Percentiles rank a stretch among this genome's conserved stretches.
Conservation (phyloP, 257 asterid genomes). For the Rehmannia glutinosa region DNA sequence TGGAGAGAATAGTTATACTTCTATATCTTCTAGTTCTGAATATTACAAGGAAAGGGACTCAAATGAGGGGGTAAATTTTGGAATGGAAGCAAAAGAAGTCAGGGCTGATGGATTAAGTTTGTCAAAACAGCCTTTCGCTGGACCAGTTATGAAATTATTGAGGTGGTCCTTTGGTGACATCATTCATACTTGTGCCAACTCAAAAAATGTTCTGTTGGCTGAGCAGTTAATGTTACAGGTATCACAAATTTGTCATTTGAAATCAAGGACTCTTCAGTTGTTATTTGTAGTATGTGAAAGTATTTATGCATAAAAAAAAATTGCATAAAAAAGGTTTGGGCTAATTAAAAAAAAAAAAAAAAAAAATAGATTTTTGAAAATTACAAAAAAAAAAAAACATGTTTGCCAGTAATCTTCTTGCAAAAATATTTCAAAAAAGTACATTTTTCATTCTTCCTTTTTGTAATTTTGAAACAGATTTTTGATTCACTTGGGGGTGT, state of each 20-base stretch:
- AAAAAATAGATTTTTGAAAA: background rate
- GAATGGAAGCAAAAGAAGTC: conserved; percentile 15
- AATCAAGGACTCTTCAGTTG: conserved; percentile 3
- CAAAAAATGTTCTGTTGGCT: conserved; percentile 46
- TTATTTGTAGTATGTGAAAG: background rate
- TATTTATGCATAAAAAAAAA: background rate
- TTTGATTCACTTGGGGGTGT: no score
- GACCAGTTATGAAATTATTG: conserved; percentile 43
- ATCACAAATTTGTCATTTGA: conserved; percentile 18
- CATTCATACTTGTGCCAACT: conserved; percentile 62
- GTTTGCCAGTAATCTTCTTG: no score
- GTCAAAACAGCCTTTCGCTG: conserved; percentile 32
- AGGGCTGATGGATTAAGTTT: conserved; percentile 19
- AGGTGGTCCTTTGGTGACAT: conserved; percentile 66
- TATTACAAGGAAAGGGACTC: conserved; percentile 23
- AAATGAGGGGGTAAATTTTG: conserved; percentile 20
- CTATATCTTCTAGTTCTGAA: conserved; percentile 19
- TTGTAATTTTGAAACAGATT: no score
- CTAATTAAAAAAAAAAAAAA: background rate
- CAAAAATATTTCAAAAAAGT: no score
- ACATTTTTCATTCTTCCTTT: no score
- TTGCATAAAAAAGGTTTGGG: no score
- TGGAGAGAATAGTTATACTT: conserved; percentile 11
- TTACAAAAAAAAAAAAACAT: no score
- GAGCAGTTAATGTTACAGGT: conserved; percentile 79